Percentiles rank a stretch among this genome's conserved stretches.
Evolutionary conservation across 495 filamentous ascomycete genomes (phyloP).

Genomic region (Friedmanniomyces endolithicus): DNA sequence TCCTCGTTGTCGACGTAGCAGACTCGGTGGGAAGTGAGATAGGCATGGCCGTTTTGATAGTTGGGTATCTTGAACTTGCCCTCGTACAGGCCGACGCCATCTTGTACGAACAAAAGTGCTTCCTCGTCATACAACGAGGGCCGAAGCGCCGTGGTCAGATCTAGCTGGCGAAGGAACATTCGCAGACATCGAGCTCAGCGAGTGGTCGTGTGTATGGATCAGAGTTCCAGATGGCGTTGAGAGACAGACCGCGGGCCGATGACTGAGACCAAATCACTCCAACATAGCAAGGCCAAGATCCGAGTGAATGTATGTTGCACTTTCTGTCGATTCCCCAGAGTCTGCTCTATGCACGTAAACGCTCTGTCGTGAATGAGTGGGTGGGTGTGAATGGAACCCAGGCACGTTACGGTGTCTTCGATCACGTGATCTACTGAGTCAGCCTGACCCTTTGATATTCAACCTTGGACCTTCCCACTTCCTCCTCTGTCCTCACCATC

Average conservation of each 20-base stretch:
- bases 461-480: background rate
- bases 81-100: slow-evolving; percentile 94
- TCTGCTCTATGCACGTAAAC: too few relatives aligned
- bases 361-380: too few relatives aligned
- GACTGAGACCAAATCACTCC: too few relatives aligned
- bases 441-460: background rate
- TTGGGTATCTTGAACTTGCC: slow-evolving; percentile 94
- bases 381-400: too few relatives aligned
- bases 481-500: background rate
- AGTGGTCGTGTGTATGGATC: background rate
- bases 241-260: background rate
- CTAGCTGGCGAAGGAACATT: slow-evolving; percentile 91
- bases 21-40: slow-evolving; percentile 84
- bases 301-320: too few relatives aligned
- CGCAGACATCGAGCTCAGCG: slow-evolving; percentile 43
- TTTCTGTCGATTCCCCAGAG: too few relatives aligned
- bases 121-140: slow-evolving; percentile 85
- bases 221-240: background rate
- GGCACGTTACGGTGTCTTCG: too few relatives aligned
- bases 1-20: slow-evolving; percentile 90
- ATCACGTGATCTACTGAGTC: too few relatives aligned
- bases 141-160: slow-evolving; percentile 89
- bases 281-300: too few relatives aligned
- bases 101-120: slow-evolving; percentile 82
- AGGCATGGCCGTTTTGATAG: slow-evolving; percentile 89